phyloP scores from a whole-genome alignment of 2,329 filamentous ascomycete species.

The Colletotrichum sp. region DNA sequence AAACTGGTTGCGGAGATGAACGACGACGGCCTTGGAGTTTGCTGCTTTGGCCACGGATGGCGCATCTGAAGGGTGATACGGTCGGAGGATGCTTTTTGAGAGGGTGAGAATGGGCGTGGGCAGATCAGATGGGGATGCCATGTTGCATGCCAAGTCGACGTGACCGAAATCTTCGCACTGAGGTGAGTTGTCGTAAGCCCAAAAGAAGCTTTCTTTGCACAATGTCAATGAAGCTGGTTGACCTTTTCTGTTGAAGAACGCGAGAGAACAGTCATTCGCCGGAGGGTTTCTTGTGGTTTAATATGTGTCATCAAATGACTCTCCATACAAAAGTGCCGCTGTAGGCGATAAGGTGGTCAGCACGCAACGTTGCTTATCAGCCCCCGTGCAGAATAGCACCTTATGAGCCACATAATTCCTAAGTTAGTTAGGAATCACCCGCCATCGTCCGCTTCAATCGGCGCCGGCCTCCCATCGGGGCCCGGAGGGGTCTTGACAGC shows the following conservation, averaged over 20 bases:
- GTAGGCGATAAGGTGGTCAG: neutral
- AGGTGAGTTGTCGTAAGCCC: neutral
- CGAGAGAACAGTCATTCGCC: neutral
- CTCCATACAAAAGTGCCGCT: neutral
- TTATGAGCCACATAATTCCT: neutral
- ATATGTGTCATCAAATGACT: neutral
- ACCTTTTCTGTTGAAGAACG: accelerated
- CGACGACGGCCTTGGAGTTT: conserved; percentile 42
- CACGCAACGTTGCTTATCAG: neutral
- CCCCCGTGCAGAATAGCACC: neutral
- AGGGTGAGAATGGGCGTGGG: conserved; percentile 6
- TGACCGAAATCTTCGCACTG: neutral
- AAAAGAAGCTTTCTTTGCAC: accelerated
- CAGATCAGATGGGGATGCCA: neutral
- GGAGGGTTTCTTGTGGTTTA: neutral
- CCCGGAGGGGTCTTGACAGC: neutral
- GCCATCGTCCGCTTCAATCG: neutral
- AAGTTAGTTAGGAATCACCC: neutral
- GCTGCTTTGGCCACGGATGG: conserved; percentile 34
- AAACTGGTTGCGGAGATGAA: conserved; percentile 48
- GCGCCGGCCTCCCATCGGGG: neutral
- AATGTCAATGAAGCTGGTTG: accelerated
- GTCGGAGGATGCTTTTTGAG: conserved; percentile 40
- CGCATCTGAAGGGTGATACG: conserved; percentile 43
- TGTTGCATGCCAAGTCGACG: neutral